Base-by-base conservation (phyloP, 2,329 filamentous ascomycete genomes). In the Ilyonectria robusta region DNA sequence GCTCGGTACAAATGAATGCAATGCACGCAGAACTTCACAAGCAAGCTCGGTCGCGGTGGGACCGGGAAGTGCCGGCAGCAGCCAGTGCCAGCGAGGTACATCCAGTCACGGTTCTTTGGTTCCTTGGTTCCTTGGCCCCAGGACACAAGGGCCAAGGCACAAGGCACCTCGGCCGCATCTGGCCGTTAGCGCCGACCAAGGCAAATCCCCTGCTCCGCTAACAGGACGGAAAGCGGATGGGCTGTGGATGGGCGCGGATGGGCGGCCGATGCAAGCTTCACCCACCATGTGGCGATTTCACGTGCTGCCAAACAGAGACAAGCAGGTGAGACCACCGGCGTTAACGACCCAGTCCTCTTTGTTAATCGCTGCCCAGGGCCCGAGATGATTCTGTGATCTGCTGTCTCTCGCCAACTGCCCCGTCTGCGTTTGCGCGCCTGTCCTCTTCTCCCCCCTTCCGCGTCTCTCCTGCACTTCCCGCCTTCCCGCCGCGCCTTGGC, bases 211-310 rank as follows among this genome's bases (percentile, higher is more conserved):
- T 48, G 44, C 33, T 59, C 57, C 44, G 46, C 42, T 50, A 59
- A 40, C 57, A 50, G 29, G 26, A 31, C 42, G 44, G 19, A 50
- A 35, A 50, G 42, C 29, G 40, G 50, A 11, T n/a, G 50, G 59
- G 40, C 42, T 29, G 44, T 44, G 26, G 26, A 26, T 26, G 26
- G 26, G 23, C 23, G 55, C 17, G 40, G 37, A 23, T n/a, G 19
- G 42, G 42, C 29, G 37, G 37, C 46, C 44, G 51, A 54, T 54
- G 59, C 54, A 67, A 73, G 73, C 67, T 75, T 73, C 65, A 67
- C 59, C 64, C 67, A 69, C 56, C 37, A 66, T 67, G 73, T 76
- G 75, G 75, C 75, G 73, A 76, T 75, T 76, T 76, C 75, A 76
- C 73, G 75, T 76, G 75, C 70, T 76, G 68, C 66, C 56, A 74